phyloP scores from a whole-genome alignment of 495 filamentous ascomycete species.

The Cryomyces minteri region DNA sequence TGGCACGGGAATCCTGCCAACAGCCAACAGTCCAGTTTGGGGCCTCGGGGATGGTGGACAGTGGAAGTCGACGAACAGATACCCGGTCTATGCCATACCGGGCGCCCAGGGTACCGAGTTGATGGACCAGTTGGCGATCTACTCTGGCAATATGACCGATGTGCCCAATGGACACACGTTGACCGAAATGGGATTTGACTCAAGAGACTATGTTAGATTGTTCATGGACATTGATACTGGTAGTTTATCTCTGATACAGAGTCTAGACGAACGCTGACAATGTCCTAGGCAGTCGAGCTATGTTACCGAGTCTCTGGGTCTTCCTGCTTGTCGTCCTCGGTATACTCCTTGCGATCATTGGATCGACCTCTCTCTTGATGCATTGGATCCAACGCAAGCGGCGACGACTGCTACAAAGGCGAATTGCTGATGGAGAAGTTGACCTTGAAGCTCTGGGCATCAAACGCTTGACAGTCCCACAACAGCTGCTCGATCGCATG shows the following conservation, averaged over 20 bases:
- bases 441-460: conserved; percentile 68
- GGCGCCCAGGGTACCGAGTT: conserved; percentile 41
- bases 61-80: conserved; percentile 47
- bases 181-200: conserved; percentile 19
- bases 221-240: conserved; percentile 43
- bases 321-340: conserved; percentile 68
- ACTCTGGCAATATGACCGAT: conserved; percentile 49
- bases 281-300: conserved; percentile 18
- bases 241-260: conserved; percentile 19
- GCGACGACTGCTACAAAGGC: conserved; percentile 41
- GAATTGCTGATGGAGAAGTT: conserved; percentile 56
- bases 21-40: conserved; percentile 41
- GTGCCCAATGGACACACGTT: conserved; percentile 39
- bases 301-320: conserved; percentile 57
- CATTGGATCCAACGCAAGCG: conserved; percentile 51
- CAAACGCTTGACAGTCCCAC: conserved; percentile 52
- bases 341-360: conserved; percentile 46
- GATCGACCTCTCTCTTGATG: conserved; percentile 48
- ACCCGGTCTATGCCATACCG: conserved; percentile 72
- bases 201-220: conserved; percentile 31
- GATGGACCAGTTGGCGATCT: conserved; percentile 52
- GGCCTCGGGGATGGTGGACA: conserved; percentile 36
- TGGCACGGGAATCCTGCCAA: conserved; percentile 38
- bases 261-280: conserved; percentile 5
- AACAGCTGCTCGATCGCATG: conserved; percentile 44